phyloP scores from a whole-genome alignment of 2,329 filamentous ascomycete genomes.

The Colletotrichum acutatum region DNA sequence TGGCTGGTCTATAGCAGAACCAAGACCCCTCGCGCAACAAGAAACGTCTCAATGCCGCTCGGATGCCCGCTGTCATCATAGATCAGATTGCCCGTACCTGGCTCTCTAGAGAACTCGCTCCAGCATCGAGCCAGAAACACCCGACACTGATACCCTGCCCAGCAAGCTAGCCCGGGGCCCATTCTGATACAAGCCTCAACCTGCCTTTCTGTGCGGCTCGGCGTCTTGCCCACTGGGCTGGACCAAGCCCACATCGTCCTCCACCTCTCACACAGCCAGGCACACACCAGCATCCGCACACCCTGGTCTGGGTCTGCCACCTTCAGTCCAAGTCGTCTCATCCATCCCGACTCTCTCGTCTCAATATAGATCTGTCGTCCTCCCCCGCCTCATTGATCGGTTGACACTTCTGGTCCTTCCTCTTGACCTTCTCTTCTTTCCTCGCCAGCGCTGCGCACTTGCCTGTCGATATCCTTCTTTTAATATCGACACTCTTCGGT shows the following conservation, averaged over 20 bases:
- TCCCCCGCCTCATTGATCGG: slow-evolving; percentile 27
- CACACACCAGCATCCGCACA: not conserved
- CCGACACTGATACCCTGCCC: slow-evolving; percentile 47
- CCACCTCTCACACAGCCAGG: slow-evolving; percentile 1
- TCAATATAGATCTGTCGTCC: slow-evolving; percentile 51
- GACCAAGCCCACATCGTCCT: slow-evolving; percentile 37
- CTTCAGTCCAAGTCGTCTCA: slow-evolving; percentile 22
- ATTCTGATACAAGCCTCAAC: slow-evolving; percentile 52
- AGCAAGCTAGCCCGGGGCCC: slow-evolving; percentile 45
- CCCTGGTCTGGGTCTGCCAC: slow-evolving; percentile 27
- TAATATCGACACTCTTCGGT: slow-evolving; percentile 56
- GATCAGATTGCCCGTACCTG: slow-evolving; percentile 62
- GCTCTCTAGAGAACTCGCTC: slow-evolving; percentile 54
- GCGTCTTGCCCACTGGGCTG: slow-evolving; percentile 52
- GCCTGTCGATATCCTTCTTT: slow-evolving; percentile 64
- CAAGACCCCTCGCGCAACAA: slow-evolving; percentile 32
- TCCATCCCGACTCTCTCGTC: slow-evolving; percentile 36
- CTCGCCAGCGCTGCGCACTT: slow-evolving; percentile 61
- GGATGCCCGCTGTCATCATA: slow-evolving; percentile 65
- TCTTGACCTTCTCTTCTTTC: slow-evolving; percentile 44
- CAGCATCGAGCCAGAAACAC: slow-evolving; percentile 52
- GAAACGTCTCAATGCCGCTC: slow-evolving; percentile 58
- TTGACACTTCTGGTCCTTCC: slow-evolving; percentile 40
- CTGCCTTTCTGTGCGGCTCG: slow-evolving; percentile 41
- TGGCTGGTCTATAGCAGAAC: slow-evolving; percentile 31